These are phyloP conservation scores for Phytophthora pistaciae DNA, from an alignment of 352 stramenopile species.

Conservation along the genomic window DNA sequence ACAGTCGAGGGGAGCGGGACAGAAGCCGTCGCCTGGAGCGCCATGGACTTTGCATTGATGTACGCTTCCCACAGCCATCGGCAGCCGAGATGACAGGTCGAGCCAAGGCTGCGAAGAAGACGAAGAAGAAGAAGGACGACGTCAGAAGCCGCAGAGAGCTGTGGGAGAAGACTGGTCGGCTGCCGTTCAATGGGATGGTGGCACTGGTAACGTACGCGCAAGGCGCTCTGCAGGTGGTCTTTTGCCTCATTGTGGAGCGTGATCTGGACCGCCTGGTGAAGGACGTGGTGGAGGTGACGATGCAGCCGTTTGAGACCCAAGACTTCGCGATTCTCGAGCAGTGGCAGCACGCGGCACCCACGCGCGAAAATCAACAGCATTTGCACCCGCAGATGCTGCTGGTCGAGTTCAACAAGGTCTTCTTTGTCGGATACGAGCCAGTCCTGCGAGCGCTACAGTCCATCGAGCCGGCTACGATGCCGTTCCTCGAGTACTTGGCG, in stretches of 20 bases:
- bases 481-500: conserved; percentile 52
- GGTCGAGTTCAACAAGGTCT: conserved; percentile 64
- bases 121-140: conserved; percentile 26
- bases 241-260: conserved; percentile 47
- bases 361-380: conserved; percentile 10
- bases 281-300: conserved; percentile 38
- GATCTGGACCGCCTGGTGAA: conserved; percentile 36
- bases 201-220: conserved; percentile 34
- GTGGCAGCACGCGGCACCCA: conserved; percentile 16
- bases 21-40: conserved; percentile 23
- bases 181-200: conserved; percentile 47
- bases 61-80: conserved; percentile 39
- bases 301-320: conserved; percentile 44
- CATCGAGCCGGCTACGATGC: conserved; percentile 29
- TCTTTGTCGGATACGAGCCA: conserved; percentile 59
- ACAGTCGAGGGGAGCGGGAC: conserved; percentile 32
- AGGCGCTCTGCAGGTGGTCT: conserved; percentile 33
- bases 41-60: conserved; percentile 44
- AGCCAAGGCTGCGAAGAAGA: background rate
- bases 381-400: conserved; percentile 35
- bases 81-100: conserved; percentile 27
- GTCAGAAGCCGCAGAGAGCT: conserved; percentile 25
- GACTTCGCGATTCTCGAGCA: conserved; percentile 35
- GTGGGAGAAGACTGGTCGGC: conserved; percentile 46
- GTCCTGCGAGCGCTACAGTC: conserved; percentile 55